These are phyloP conservation scores for Vitis cinerea DNA, from an alignment of 164 flowering plant genomes.

Conservation along the genomic window DNA sequence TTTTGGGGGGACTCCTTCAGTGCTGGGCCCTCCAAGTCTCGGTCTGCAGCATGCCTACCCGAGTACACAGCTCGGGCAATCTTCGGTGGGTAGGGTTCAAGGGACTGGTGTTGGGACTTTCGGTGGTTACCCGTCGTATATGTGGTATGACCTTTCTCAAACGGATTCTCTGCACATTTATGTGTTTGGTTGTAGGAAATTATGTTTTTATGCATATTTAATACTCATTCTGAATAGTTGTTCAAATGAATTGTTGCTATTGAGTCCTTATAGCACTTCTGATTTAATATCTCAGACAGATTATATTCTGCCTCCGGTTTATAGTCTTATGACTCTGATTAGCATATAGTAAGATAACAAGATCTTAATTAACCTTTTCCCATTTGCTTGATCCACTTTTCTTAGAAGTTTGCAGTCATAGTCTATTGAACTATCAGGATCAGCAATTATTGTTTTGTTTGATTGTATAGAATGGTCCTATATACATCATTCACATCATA, in stretches of 20 bases:
- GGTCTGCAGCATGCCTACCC: constrained; percentile 32
- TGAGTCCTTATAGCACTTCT: not conserved
- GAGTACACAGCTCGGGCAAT: constrained; percentile 22
- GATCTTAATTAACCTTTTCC: too few species aligned
- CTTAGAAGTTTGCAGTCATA: too few species aligned
- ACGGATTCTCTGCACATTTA: not conserved
- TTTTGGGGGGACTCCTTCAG: constrained; percentile 20
- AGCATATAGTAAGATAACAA: too few species aligned
- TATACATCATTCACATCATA: too few species aligned
- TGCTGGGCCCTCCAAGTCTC: constrained; percentile 28
- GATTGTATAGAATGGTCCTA: too few species aligned
- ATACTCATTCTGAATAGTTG: not conserved
- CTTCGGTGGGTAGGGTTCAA: constrained; percentile 12
- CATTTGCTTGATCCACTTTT: too few species aligned
- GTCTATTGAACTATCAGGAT: too few species aligned
- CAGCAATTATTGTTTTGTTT: too few species aligned
- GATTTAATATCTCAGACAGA: too few species aligned
- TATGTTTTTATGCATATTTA: not conserved
- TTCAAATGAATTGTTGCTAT: too few species aligned
- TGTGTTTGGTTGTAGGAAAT: not conserved
- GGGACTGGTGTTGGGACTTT: constrained; percentile 24
- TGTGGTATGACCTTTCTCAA: constrained; percentile 31
- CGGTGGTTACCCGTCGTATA: constrained; percentile 29
- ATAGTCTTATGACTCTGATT: too few species aligned
- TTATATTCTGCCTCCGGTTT: too few species aligned